Evolutionary conservation across 345 rosid species (phyloP).

Genomic region (Linum lewisii): DNA sequence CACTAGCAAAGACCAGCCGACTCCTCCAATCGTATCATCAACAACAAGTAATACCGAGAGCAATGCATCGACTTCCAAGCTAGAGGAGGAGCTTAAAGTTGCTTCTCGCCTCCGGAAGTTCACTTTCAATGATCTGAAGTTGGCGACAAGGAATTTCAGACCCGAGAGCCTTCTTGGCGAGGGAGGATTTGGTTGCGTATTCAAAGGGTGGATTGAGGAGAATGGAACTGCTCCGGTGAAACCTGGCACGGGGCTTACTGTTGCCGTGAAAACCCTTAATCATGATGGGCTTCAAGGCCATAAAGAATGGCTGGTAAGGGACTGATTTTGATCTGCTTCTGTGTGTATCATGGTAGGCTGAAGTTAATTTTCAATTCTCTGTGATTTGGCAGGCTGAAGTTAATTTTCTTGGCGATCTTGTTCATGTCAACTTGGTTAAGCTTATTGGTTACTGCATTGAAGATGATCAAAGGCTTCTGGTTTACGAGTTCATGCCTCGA

Average conservation of each 20-base stretch:
- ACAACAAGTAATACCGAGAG: slow-evolving; percentile 79
- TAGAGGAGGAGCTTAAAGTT: slow-evolving; percentile 78
- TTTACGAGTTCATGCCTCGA: slow-evolving; percentile 90
- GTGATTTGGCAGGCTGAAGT: slow-evolving; percentile 69
- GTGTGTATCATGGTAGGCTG: neutral
- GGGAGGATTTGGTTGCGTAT: slow-evolving; percentile 97
- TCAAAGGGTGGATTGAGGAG: slow-evolving; percentile 96
- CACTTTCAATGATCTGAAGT: slow-evolving; percentile 80
- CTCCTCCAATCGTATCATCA: slow-evolving; percentile 47
- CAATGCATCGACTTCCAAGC: slow-evolving; percentile 70
- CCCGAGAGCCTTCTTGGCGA: slow-evolving; percentile 97
- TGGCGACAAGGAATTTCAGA: slow-evolving; percentile 89
- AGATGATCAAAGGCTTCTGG: slow-evolving; percentile 90
- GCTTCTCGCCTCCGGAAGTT: slow-evolving; percentile 76
- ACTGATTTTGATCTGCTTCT: slow-evolving; percentile 10
- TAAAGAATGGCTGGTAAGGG: slow-evolving; percentile 94
- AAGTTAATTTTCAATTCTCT: neutral
- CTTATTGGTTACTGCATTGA: slow-evolving; percentile 87
- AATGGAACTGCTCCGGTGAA: slow-evolving; percentile 97
- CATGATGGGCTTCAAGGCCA: slow-evolving; percentile 99
- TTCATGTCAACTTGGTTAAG: slow-evolving; percentile 86
- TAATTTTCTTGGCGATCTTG: slow-evolving; percentile 83
- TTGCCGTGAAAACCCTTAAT: slow-evolving; percentile 92
- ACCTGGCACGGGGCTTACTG: slow-evolving; percentile 96
- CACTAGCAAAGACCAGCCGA: slow-evolving; percentile 62